phyloP scores from a whole-genome alignment of 2,329 filamentous ascomycete species.

The Capronia coronata region DNA sequence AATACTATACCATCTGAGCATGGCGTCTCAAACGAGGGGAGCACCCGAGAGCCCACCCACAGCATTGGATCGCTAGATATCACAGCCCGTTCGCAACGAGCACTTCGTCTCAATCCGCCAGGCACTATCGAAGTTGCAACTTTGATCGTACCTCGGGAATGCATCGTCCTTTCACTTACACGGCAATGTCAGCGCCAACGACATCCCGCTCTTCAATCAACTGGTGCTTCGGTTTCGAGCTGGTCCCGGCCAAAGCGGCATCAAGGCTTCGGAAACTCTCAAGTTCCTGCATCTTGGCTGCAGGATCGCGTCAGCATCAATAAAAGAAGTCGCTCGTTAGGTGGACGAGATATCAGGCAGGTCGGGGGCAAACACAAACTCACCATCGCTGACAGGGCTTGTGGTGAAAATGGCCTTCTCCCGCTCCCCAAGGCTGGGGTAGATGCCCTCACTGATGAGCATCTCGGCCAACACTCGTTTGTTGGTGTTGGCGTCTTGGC shows the following conservation, averaged over 20 bases:
- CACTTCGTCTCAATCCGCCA: no score
- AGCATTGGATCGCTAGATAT: no score
- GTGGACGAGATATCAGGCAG: no score
- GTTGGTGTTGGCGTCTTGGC: slow-evolving; percentile 13
- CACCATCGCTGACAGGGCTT: slow-evolving; percentile 26
- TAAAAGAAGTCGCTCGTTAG: no score
- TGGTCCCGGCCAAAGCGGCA: slow-evolving; percentile 22
- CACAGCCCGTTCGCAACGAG: no score
- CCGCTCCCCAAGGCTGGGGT: slow-evolving; percentile 27
- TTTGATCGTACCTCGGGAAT: no score
- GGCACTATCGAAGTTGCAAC: no score
- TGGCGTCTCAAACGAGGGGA: no score
- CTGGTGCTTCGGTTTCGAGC: slow-evolving; percentile 14
- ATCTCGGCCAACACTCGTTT: slow-evolving; percentile 22
- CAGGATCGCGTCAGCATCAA: no score
- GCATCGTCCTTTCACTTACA: slow-evolving; percentile 14
- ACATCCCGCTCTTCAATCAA: slow-evolving; percentile 26
- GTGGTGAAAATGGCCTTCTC: slow-evolving; percentile 29
- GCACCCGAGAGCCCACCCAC: no score
- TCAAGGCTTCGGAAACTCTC: slow-evolving; percentile 27
- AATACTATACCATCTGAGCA: no score
- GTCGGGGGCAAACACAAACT: no score
- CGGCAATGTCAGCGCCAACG: slow-evolving; percentile 27
- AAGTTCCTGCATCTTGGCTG: slow-evolving; percentile 26
- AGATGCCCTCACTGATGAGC: slow-evolving; percentile 26